These are phyloP conservation scores for Paraconiothyrium sp. DNA, from an alignment of 2,329 filamentous ascomycete species.

Conservation along the genomic window DNA sequence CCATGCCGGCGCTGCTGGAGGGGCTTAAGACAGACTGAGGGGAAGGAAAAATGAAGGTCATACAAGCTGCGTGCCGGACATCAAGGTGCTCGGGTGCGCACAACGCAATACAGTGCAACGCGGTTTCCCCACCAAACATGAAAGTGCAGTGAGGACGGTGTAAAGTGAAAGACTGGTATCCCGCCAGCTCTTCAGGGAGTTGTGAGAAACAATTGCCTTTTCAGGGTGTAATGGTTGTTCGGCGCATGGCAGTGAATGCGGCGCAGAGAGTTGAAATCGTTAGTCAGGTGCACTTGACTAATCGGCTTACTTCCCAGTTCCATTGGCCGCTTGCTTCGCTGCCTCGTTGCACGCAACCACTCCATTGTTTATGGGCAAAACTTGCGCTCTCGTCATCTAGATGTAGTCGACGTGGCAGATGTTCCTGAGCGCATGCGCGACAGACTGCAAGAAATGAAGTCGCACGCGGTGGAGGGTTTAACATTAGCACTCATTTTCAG, in stretches of 20 bases:
- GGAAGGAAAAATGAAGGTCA: constrained; percentile 10
- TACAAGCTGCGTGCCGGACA: constrained; percentile 14
- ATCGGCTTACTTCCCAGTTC: constrained; percentile 5
- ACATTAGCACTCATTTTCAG: background rate
- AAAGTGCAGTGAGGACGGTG: background rate
- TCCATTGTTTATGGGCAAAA: background rate
- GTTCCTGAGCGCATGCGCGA: background rate
- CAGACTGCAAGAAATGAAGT: background rate
- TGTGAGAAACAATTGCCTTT: background rate
- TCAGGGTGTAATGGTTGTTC: background rate
- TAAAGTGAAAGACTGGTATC: background rate
- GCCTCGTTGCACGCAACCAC: background rate
- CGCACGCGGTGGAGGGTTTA: background rate
- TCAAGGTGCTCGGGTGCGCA: constrained; percentile 16
- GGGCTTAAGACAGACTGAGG: constrained; percentile 8
- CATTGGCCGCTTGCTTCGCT: constrained; percentile 13
- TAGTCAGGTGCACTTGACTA: constrained; percentile 12
- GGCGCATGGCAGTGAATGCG: constrained; percentile 8
- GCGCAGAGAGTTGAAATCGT: constrained; percentile 5
- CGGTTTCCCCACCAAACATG: background rate
- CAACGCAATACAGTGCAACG: constrained; percentile 2
- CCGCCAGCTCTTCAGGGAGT: background rate
- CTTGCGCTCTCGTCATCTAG: background rate
- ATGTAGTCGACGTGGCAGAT: background rate
- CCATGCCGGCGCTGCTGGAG: constrained; percentile 32